A percentile compares a stretch with the other conserved stretches of the same genome.
Evolutionary conservation across 164 flowering plant species (phyloP).

Genomic region (Vitis amurensis): DNA sequence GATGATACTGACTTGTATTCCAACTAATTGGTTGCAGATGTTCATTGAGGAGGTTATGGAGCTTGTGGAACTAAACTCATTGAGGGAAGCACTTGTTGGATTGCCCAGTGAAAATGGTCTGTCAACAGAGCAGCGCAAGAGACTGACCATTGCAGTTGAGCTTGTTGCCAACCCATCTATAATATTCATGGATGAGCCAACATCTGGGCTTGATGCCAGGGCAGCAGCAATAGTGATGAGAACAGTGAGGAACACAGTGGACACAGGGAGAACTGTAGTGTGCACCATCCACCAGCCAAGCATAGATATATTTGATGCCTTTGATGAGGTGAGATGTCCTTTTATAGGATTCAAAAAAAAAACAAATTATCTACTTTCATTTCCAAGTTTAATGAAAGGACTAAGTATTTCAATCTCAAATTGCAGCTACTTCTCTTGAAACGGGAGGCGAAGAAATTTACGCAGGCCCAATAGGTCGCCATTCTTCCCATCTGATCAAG

Average conservation of each 20-base stretch:
- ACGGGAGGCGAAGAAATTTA: slow-evolving; percentile 63
- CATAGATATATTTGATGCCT: slow-evolving; percentile 38
- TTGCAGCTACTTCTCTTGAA: slow-evolving; percentile 56
- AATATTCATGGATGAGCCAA: slow-evolving; percentile 37
- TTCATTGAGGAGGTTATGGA: slow-evolving; percentile 11
- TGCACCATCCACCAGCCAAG: too few relatives aligned
- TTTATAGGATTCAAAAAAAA: too few relatives aligned
- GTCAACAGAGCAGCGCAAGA: slow-evolving; percentile 38
- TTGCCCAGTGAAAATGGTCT: slow-evolving; percentile 41
- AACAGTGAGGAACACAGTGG: too few relatives aligned
- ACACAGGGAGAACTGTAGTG: too few relatives aligned
- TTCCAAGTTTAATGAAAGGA: not conserved
- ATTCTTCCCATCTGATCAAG: slow-evolving; percentile 43
- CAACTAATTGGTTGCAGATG: slow-evolving; percentile 18
- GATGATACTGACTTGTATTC: too few relatives aligned
- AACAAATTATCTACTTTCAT: not conserved
- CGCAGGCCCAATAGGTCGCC: slow-evolving; percentile 52
- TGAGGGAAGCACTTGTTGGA: slow-evolving; percentile 37
- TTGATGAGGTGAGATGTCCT: slow-evolving; percentile 30
- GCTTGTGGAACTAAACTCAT: slow-evolving; percentile 31
- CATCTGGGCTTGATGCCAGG: slow-evolving; percentile 41
- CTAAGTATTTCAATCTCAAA: not conserved
- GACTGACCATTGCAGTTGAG: too few relatives aligned
- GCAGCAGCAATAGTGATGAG: slow-evolving; percentile 38
- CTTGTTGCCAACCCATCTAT: too few relatives aligned